Evolutionary conservation across 202 grass and related monocot species (phyloP).

Genomic region (Zoysia matrella): DNA sequence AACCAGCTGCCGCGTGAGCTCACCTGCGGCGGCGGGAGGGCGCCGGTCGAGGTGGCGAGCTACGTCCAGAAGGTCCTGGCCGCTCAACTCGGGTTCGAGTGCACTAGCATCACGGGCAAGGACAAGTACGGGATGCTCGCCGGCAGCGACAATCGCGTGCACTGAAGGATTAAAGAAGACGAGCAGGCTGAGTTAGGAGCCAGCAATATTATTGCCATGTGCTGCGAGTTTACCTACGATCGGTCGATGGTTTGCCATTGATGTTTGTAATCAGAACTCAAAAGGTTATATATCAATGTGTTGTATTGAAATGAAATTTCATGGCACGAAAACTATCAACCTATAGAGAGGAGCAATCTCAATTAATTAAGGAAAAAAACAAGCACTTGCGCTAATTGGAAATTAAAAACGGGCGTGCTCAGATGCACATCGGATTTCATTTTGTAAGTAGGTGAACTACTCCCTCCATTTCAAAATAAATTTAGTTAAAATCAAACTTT

Average conservation of each 20-base stretch:
- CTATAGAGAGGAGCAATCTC: no score
- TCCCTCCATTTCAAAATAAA: no score
- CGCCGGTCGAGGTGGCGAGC: slow-evolving; percentile 67
- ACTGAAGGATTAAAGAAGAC: not conserved
- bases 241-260: not conserved
- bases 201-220: not conserved
- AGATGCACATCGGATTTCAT: no score
- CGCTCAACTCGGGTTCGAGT: slow-evolving; percentile 62
- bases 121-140: slow-evolving; percentile 57
- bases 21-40: slow-evolving; percentile 60
- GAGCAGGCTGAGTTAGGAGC: no score
- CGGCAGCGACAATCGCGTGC: slow-evolving; percentile 36
- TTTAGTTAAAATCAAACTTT: no score
- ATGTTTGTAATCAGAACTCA: not conserved
- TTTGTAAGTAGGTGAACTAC: no score
- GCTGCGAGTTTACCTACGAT: not conserved
- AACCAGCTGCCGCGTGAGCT: slow-evolving; percentile 67
- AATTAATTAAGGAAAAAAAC: no score
- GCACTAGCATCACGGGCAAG: slow-evolving; percentile 59
- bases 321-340: no score
- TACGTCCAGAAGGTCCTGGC: slow-evolving; percentile 65
- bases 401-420: no score
- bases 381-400: no score
- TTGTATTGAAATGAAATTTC: no score
- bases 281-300: not conserved